phyloP scores from a whole-genome alignment of 352 stramenopile species.

The Nothophytophthora sp. region DNA sequence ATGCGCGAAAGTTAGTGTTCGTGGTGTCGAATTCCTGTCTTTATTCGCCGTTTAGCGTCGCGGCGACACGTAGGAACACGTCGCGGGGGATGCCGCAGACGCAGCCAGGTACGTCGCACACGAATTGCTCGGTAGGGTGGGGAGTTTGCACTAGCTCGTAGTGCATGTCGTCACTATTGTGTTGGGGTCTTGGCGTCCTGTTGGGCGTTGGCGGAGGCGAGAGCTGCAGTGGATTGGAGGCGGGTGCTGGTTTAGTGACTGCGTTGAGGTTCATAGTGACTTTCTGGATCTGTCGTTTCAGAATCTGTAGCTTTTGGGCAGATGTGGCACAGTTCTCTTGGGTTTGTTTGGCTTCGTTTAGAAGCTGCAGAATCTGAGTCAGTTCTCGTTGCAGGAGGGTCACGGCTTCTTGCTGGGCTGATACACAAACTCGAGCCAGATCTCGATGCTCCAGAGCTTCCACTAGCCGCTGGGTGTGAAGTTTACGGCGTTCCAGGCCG shows the following conservation, averaged over 20 bases:
- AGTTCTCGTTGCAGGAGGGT: slow-evolving; percentile 42
- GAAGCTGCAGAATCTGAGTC: slow-evolving; percentile 20
- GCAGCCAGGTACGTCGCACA: slow-evolving; percentile 59
- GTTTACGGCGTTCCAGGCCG: slow-evolving; percentile 15
- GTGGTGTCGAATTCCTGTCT: no score
- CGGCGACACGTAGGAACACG: slow-evolving; percentile 53
- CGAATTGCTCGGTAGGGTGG: slow-evolving; percentile 25
- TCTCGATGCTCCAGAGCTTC: slow-evolving; percentile 27
- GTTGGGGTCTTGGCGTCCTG: no score
- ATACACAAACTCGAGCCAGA: slow-evolving; percentile 34
- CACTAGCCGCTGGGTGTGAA: slow-evolving; percentile 21
- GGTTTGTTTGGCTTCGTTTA: slow-evolving; percentile 36
- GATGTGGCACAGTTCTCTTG: slow-evolving; percentile 34
- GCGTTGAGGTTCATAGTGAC: slow-evolving; percentile 49
- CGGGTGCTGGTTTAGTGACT: no score
- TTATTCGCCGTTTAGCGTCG: slow-evolving; percentile 54
- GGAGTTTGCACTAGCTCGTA: no score
- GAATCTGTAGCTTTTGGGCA: slow-evolving; percentile 30
- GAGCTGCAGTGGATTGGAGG: no score
- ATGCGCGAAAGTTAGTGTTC: no score
- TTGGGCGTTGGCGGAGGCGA: slow-evolving; percentile 8
- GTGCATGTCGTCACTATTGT: no score
- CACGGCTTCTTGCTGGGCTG: slow-evolving; percentile 39
- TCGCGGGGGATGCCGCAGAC: slow-evolving; percentile 57
- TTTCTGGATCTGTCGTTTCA: slow-evolving; percentile 63